Evolutionary conservation across 2,329 filamentous ascomycete species (phyloP).

Genomic region (Diaporthe vaccinii): DNA sequence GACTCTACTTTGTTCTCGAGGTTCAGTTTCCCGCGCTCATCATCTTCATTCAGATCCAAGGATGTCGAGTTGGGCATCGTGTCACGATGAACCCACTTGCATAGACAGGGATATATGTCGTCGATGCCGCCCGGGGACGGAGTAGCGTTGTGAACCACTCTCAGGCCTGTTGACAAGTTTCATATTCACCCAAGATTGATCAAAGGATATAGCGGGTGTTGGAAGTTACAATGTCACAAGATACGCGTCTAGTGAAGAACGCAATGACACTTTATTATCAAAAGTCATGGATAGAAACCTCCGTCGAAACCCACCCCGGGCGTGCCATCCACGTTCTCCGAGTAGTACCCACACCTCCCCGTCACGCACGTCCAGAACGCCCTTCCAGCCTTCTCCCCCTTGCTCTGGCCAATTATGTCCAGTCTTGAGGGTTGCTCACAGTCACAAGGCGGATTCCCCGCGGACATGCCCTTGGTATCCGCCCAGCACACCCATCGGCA

Average conservation of each 20-base stretch:
- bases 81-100: background rate
- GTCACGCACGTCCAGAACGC: slow-evolving; percentile 22
- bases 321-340: slow-evolving; percentile 5
- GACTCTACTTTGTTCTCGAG: background rate
- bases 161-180: background rate
- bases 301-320: background rate
- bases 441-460: background rate
- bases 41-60: background rate
- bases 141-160: background rate
- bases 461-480: background rate
- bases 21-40: background rate
- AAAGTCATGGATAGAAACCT: background rate
- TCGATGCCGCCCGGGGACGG: background rate
- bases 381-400: background rate
- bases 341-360: slow-evolving; percentile 21
- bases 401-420: background rate
- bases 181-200: background rate
- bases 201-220: background rate
- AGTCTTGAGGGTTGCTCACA: slow-evolving; percentile 3
- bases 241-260: too few species aligned
- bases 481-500: slow-evolving; percentile 16
- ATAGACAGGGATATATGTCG: background rate
- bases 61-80: background rate
- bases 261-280: background rate
- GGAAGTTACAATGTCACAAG: too few species aligned